phyloP scores from a whole-genome alignment of 2,329 filamentous ascomycete genomes.

The Ophiostoma piceae region DNA sequence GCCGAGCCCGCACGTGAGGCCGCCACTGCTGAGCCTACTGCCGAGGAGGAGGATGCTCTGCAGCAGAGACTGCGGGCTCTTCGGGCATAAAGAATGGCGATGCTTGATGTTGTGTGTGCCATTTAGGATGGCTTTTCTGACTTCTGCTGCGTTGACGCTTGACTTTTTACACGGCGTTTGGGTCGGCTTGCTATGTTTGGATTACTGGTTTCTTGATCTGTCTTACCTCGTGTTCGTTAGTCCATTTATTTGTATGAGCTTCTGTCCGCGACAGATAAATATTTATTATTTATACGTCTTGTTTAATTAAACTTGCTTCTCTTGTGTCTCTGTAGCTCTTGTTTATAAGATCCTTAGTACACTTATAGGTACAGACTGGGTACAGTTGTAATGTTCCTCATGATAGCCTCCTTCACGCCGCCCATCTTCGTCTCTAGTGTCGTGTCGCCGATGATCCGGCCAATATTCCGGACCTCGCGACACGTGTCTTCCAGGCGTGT shows the following conservation, averaged over 20 bases:
- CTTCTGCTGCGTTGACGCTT: constrained; percentile 33
- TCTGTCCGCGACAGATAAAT: background rate
- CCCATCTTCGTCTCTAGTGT: constrained; percentile 95
- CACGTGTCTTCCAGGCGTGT: constrained; percentile 93
- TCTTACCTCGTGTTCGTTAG: background rate
- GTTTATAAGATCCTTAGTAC: background rate
- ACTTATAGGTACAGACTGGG: constrained; percentile 77
- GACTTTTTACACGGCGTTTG: background rate
- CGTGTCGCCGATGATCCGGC: constrained; percentile 89
- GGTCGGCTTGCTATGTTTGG: background rate
- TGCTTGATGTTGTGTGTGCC: background rate
- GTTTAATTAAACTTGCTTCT: background rate
- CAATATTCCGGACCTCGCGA: constrained; percentile 94
- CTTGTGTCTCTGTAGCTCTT: background rate
- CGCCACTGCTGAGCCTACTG: constrained; percentile 59
- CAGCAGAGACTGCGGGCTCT: constrained; percentile 55
- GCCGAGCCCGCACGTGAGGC: constrained; percentile 52
- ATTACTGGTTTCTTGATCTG: background rate
- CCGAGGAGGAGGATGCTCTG: constrained; percentile 73
- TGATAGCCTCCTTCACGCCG: constrained; percentile 94
- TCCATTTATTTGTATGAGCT: background rate
- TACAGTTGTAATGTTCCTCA: constrained; percentile 87
- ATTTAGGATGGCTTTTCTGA: constrained; percentile 41
- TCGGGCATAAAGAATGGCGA: constrained; percentile 42
- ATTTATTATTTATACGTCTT: background rate